Evolutionary conservation across 257 asterid genomes (phyloP).

Genomic region (Lycium ferocissimum): DNA sequence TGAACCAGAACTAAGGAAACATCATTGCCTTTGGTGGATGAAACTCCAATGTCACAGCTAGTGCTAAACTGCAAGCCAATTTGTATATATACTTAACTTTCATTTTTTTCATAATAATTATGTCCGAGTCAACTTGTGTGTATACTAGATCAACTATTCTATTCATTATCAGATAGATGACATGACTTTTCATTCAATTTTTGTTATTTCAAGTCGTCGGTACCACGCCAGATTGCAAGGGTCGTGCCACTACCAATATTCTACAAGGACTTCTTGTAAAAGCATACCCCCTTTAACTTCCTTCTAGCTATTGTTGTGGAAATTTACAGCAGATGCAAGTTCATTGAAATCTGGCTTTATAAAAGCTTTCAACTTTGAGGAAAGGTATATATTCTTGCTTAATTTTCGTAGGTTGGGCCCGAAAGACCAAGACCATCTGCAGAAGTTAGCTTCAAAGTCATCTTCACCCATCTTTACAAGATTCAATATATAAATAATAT

Average conservation of each 20-base stretch:
- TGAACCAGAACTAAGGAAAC: neutral
- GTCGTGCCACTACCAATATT: neutral
- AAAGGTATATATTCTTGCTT: constrained; percentile 23
- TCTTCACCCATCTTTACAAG: neutral
- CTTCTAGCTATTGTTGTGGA: neutral
- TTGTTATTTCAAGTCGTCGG: neutral
- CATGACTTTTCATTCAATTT: no score
- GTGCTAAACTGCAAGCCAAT: neutral
- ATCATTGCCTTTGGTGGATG: neutral
- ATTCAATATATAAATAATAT: neutral
- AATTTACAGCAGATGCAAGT: neutral
- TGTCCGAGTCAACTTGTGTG: neutral
- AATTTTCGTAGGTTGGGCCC: neutral
- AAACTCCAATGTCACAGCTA: neutral
- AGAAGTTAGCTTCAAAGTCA: neutral
- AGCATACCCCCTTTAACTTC: neutral
- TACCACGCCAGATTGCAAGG: neutral
- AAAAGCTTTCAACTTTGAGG: neutral
- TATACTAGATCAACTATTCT: neutral
- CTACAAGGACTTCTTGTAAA: neutral
- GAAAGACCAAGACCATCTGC: neutral
- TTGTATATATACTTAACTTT: no score
- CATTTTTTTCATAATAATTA: no score
- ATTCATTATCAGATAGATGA: neutral
- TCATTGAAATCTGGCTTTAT: neutral